Evolutionary conservation across 139 green algal genomes (phyloP), one percentile per base, ranked within the genome.

Genomic region (Mesotaenium endlicherianum): DNA sequence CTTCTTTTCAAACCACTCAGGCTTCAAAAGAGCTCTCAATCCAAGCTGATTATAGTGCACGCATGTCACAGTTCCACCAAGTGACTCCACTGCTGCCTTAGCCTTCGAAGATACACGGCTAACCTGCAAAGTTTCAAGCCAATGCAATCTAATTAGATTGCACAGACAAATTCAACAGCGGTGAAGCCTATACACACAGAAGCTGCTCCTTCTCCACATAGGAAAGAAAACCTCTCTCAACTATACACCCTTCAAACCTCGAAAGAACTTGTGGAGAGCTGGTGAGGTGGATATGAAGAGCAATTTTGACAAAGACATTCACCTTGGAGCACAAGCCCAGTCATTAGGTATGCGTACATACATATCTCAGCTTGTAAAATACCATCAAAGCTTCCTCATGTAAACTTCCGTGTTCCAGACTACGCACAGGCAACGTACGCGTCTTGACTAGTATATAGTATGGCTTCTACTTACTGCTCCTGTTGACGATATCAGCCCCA

Each of bases 41-140:
- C 91, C 95, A 14, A 98, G 88, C 77, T 89, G 81, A 42, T 95
- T 97, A 92, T 98, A 98, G 88, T 98, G 97, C 11, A 98, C 95
- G 0, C 88, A 93, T 1, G 90, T 94, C 8, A 98, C 93, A 20
- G 57, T 88, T 31, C 95, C 95, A 0, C 95, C 95, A 2, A 89
- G 90, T 2, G 44, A 58, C 80, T 95, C 88, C 5, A 98, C 87
- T 0, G 89, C 86, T 47, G 84, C 81, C 42, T 81, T 78, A 0
- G 95, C 94, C 2, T 50, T 47, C 0, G 59, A 34, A 4, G 88
- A 92, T 31, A 83, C 90, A 39, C 91, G 85, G 64, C 87, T 95
- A 11, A 98, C 94, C 90, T 98, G 89, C 40, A 30, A 2, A 30
- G 41, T 59, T 64, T 49, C n/a, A 64, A 2, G 69, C n/a, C 20